Evolutionary conservation across 78 protist genomes (phyloP).

Genomic region (Dictyostelium firmibasis): DNA sequence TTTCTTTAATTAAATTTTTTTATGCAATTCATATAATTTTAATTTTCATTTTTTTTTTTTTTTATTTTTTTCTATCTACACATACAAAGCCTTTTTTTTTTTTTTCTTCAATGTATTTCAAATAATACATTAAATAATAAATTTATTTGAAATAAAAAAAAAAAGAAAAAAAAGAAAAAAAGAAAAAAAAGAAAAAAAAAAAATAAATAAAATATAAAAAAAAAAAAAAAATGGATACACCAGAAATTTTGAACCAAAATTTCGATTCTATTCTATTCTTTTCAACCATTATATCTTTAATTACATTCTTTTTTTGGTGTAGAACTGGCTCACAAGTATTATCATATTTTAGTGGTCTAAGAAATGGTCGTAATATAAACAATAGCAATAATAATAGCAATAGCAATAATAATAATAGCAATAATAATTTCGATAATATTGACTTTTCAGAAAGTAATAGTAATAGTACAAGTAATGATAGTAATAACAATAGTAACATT

Average conservation of each 20-base stretch:
- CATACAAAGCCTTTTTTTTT: background rate
- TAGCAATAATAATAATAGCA: background rate
- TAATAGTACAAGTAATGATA: background rate
- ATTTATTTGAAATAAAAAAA: background rate
- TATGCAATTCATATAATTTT: background rate
- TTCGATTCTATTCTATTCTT: background rate
- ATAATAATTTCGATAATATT: background rate
- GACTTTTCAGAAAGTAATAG: background rate
- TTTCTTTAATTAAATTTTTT: background rate
- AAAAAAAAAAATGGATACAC: background rate
- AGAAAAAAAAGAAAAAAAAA: background rate
- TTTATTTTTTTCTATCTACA: background rate
- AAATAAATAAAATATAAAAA: background rate
- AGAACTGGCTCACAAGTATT: background rate
- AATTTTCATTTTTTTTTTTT: background rate
- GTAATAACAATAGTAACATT: too few relatives aligned
- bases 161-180: background rate
- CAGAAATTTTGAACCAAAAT: background rate
- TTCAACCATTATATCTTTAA: background rate
- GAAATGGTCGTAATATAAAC: background rate
- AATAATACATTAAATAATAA: background rate
- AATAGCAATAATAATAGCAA: background rate
- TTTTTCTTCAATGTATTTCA: background rate
- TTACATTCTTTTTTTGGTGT: constrained; percentile 1
- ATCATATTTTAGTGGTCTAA: background rate